Evolutionary conservation across 1,284 basidiomycete genomes (phyloP), one percentile per base, ranked within the genome.

Genomic region (Cutaneotrichosporon dermatis): DNA sequence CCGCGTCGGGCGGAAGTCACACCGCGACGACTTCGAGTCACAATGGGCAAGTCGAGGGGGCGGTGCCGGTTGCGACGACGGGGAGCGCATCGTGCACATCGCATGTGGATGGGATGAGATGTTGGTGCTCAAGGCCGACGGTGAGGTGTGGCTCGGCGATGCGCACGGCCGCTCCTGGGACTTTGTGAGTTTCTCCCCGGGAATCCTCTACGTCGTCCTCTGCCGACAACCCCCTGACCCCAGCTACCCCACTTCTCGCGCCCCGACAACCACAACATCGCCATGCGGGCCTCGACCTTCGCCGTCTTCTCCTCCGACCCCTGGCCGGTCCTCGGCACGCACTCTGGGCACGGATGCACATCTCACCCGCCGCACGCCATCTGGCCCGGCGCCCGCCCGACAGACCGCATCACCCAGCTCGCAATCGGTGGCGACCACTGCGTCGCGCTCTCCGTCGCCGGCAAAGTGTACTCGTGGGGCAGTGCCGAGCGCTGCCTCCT

Each of bases 81-180:
- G n/a, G n/a, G 36, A 51, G 15, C 49, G 49, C 15, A 25, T 92
- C 13, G 80, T 90, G 44, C 85, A 89, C 75, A 88, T 94, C 55
- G 90, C 89, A 4, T 86, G 83, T 3, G 82, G 89, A 60, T 83
- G 87, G 56, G 80, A 81, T 45, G 82, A 84, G 63, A 71, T 92
- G 16, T 78, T 92, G 55, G 91, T 86, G 10, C 77, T 93, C 66
- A 92, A 88, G 36, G 69, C 57, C 9, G 73, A 73, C 44, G 77
- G 77, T 4, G 74, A 76, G 54, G 73, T 79, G 1, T 79, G 77
- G 77, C 58, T 69, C 1, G 11, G 46, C 4, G 10, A 36, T 1
- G n/a, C 42, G 10, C n/a, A 9, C 25, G 6, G 41, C 13, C 35
- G 41, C 16, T 15, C 11, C 6, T 64, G 62, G 62, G 25, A 55